Conservation (phyloP, 768 basidiomycete species). For the Psilocybe sp. region DNA sequence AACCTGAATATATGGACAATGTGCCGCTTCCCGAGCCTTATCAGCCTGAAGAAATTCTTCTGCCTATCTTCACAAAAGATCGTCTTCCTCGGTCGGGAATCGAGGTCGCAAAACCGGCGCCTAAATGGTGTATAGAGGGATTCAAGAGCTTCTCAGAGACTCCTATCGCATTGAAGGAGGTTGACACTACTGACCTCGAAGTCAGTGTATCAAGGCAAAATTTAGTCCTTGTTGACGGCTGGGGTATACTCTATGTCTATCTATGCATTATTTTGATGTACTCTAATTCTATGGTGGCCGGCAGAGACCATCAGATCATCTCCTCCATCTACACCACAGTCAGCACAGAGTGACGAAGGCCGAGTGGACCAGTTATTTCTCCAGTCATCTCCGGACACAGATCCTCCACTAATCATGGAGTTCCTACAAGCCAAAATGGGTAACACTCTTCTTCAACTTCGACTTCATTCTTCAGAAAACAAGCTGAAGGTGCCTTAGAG, state of each 20-base stretch:
- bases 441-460: conserved; percentile 21
- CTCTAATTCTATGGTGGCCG: background rate
- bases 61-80: conserved; percentile 43
- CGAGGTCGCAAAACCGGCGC: background rate
- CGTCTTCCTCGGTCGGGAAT: conserved; percentile 16
- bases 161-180: conserved; percentile 4
- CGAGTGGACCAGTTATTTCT: conserved; percentile 53
- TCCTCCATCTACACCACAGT: conserved; percentile 40
- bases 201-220: conserved; percentile 44
- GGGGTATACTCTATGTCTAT: conserved; percentile 43
- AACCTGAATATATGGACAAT: conserved; percentile 14
- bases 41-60: conserved; percentile 18
- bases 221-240: conserved; percentile 61
- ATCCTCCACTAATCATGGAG: conserved; percentile 34
- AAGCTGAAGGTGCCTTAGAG: conserved; percentile 29
- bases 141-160: conserved; percentile 10
- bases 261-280: background rate
- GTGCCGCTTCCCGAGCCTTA: background rate
- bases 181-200: conserved; percentile 32
- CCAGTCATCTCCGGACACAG: conserved; percentile 46
- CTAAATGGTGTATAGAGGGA: background rate
- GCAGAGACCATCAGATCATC: conserved; percentile 38
- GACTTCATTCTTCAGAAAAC: background rate
- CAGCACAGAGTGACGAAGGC: conserved; percentile 38
- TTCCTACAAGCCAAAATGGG: conserved; percentile 50